Evolutionary conservation across 2,329 filamentous ascomycete species (phyloP).

Genomic region (Talaromyces sp.): DNA sequence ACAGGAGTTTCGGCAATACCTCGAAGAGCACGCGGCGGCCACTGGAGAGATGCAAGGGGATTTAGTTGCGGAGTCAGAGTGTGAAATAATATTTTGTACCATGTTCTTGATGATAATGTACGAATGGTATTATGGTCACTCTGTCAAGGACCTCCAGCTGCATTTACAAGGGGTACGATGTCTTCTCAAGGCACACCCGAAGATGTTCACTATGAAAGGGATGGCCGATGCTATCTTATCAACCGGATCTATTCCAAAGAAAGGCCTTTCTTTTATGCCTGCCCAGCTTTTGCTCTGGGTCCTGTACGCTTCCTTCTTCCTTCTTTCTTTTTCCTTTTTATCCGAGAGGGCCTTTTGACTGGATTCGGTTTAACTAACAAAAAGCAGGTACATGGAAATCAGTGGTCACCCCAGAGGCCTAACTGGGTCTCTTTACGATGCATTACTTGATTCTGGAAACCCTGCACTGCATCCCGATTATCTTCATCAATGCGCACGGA

Average conservation of each 20-base stretch:
- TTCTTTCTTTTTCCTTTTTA: background rate
- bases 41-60: slow-evolving; percentile 19
- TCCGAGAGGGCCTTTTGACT: background rate
- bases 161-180: slow-evolving; percentile 34
- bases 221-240: slow-evolving; percentile 24
- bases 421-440: slow-evolving; percentile 25
- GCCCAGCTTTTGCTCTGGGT: slow-evolving; percentile 34
- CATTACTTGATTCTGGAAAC: slow-evolving; percentile 27
- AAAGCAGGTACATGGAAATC: slow-evolving; percentile 7
- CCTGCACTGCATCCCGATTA: slow-evolving; percentile 29
- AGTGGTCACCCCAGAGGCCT: background rate
- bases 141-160: slow-evolving; percentile 29
- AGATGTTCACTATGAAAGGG: slow-evolving; percentile 26
- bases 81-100: slow-evolving; percentile 32
- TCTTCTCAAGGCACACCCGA: slow-evolving; percentile 29
- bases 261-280: slow-evolving; percentile 28
- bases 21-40: slow-evolving; percentile 13
- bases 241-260: slow-evolving; percentile 15
- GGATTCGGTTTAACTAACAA: background rate
- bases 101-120: slow-evolving; percentile 35
- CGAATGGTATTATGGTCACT: slow-evolving; percentile 34
- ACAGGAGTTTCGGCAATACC: slow-evolving; percentile 32
- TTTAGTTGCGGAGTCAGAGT: slow-evolving; percentile 23
- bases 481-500: slow-evolving; percentile 29
- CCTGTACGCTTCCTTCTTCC: slow-evolving; percentile 20